These are phyloP conservation scores for Apiospora saccharicola DNA, from an alignment of 2,329 filamentous ascomycete genomes.

Conservation along the genomic window DNA sequence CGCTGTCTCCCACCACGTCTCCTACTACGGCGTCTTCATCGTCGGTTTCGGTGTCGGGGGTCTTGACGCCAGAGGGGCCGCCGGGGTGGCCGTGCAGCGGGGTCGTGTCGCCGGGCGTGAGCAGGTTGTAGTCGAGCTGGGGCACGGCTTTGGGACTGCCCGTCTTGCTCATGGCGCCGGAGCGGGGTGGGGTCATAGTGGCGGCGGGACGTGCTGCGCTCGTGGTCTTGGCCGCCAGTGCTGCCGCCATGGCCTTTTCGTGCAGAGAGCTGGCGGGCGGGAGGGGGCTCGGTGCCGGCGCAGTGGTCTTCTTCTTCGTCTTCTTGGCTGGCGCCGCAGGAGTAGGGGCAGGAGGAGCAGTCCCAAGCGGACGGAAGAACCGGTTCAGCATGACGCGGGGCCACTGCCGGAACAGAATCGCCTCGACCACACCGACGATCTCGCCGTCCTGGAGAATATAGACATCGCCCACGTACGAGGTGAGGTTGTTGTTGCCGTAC, in stretches of 20 bases:
- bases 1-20: neutral
- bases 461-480: constrained; percentile 44
- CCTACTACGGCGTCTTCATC: neutral
- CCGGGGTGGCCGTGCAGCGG: neutral
- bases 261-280: neutral
- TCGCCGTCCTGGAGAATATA: constrained; percentile 44
- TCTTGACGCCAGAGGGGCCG: neutral
- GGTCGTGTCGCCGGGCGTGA: neutral
- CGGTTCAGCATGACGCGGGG: constrained; percentile 46
- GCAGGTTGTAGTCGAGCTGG: neutral
- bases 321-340: neutral
- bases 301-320: neutral
- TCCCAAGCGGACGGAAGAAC: constrained; percentile 50
- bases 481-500: constrained; percentile 27
- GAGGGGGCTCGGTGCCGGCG: neutral
- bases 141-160: neutral
- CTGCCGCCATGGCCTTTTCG: neutral
- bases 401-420: constrained; percentile 47
- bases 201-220: neutral
- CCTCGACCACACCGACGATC: constrained; percentile 44
- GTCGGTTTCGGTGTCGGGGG: neutral
- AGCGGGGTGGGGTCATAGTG: neutral
- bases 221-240: neutral
- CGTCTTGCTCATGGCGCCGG: neutral
- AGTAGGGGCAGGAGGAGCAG: neutral